Conservation (phyloP, 2,329 filamentous ascomycete genomes). For the Colletotrichum tabaci region DNA sequence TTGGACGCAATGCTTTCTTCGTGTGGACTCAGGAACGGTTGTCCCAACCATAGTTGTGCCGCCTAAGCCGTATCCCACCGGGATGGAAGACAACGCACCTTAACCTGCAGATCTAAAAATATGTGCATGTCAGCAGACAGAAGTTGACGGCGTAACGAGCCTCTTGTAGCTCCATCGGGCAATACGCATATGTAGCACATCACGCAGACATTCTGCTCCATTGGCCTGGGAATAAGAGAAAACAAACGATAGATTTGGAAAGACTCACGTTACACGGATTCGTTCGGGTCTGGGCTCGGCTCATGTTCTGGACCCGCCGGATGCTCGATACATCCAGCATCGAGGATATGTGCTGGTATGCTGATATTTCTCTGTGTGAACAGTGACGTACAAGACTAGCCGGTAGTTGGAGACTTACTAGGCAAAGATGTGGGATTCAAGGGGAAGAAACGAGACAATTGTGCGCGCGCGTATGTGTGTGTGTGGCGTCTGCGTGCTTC, state of each 20-base stretch:
- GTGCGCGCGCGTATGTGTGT: slow-evolving; percentile 22
- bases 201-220: not conserved
- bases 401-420: slow-evolving; percentile 19
- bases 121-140: slow-evolving; percentile 22
- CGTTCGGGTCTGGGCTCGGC: slow-evolving; percentile 29
- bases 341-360: slow-evolving; percentile 1
- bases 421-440: slow-evolving; percentile 26
- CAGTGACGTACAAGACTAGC: slow-evolving; percentile 24
- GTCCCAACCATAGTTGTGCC: not conserved
- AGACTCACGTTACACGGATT: slow-evolving; percentile 37
- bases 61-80: not conserved
- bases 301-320: slow-evolving; percentile 36
- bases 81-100: slow-evolving; percentile 19
- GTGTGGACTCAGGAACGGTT: not conserved
- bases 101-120: slow-evolving; percentile 31
- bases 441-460: slow-evolving; percentile 17
- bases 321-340: slow-evolving; percentile 27
- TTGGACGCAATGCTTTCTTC: not conserved
- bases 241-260: slow-evolving; percentile 17
- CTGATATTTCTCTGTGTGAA: not conserved
- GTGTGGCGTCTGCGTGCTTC: not conserved
- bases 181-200: slow-evolving; percentile 2
- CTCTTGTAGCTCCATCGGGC: slow-evolving; percentile 6
- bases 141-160: slow-evolving; percentile 9
- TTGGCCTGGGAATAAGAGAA: not conserved